These are phyloP conservation scores for Magnolia sinica DNA, from an alignment of 164 flowering plant genomes.

Conservation along the genomic window DNA sequence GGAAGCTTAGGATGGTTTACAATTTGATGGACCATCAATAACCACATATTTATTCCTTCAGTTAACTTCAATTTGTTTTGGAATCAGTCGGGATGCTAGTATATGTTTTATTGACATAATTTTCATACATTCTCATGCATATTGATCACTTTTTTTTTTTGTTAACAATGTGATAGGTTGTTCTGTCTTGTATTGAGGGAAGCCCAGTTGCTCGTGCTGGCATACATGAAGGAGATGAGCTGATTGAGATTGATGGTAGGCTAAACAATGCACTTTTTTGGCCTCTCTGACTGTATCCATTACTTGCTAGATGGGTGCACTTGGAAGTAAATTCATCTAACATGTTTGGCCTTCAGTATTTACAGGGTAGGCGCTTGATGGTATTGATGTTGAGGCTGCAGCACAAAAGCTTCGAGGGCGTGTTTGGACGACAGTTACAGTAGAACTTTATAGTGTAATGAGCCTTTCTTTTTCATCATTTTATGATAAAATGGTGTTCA, in stretches of 20 bases:
- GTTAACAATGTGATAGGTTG: constrained; percentile 47
- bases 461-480: constrained; percentile 5
- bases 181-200: constrained; percentile 77
- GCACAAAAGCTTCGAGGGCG: constrained; percentile 89
- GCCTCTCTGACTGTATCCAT: background rate
- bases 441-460: constrained; percentile 67
- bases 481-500: background rate
- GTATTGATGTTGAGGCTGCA: constrained; percentile 78
- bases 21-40: no score
- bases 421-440: constrained; percentile 77
- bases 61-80: no score
- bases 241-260: constrained; percentile 85
- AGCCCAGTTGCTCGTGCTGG: constrained; percentile 97
- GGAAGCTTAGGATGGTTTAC: no score
- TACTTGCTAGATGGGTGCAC: background rate
- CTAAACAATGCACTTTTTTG: background rate
- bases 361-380: constrained; percentile 83
- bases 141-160: background rate
- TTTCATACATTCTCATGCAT: background rate
- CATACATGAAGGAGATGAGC: constrained; percentile 86
- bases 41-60: no score
- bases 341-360: constrained; percentile 5
- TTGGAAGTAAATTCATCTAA: constrained; percentile 3
- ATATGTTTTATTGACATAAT: no score
- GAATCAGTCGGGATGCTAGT: no score